These are phyloP conservation scores for Pseudogymnoascus sp. DNA, from an alignment of 2,329 filamentous ascomycete genomes.

Conservation along the genomic window DNA sequence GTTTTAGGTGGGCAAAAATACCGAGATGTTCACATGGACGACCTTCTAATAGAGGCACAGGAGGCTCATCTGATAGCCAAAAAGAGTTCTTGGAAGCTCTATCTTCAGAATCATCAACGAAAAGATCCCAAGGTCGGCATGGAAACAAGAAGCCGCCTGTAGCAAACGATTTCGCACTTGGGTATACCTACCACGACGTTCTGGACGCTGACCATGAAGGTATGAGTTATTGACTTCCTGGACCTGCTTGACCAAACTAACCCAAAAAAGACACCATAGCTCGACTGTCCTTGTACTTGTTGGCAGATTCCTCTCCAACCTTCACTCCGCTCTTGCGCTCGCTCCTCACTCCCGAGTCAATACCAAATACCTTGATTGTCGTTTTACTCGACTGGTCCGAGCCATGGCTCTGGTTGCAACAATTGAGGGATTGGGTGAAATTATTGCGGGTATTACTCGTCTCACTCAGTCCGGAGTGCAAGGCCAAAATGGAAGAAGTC, in stretches of 20 bases:
- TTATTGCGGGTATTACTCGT: constrained; percentile 70
- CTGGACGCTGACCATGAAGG: constrained; percentile 90
- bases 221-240: constrained; percentile 29
- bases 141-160: constrained; percentile 61
- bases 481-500: constrained; percentile 77
- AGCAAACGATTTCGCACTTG: constrained; percentile 84
- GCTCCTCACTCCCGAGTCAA: constrained; percentile 72
- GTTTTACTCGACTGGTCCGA: constrained; percentile 93
- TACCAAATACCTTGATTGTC: constrained; percentile 79
- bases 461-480: constrained; percentile 65
- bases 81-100: constrained; percentile 68
- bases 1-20: constrained; percentile 57
- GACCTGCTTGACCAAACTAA: constrained; percentile 19
- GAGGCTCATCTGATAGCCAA: constrained; percentile 74
- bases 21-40: background rate
- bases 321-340: constrained; percentile 78
- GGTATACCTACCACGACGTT: constrained; percentile 93
- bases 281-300: constrained; percentile 78
- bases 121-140: constrained; percentile 40
- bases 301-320: constrained; percentile 73
- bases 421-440: constrained; percentile 82
- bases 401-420: constrained; percentile 85
- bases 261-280: constrained; percentile 67
- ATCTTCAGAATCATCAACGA: constrained; percentile 30
- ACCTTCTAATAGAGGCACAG: constrained; percentile 34